Base-by-base conservation (phyloP, 441 rosid species). In the Bruguiera hainesii region DNA sequence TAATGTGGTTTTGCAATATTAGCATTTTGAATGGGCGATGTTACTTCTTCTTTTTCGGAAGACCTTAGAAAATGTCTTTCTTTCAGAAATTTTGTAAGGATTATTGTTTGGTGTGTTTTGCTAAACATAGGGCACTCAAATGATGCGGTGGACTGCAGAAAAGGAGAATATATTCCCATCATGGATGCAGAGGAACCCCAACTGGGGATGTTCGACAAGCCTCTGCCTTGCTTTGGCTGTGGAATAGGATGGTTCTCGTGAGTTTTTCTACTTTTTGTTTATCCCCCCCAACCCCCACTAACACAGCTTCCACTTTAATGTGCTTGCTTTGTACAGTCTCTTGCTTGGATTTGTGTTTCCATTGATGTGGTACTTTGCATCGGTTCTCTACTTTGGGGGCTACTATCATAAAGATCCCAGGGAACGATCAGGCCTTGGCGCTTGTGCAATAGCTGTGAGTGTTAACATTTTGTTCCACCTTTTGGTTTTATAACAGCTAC, bases 241-340 rank as follows among this genome's bases (percentile, higher is more conserved):
- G 91, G 97, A 80, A 82, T 90, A 35, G 95, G 98, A 75, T 93
- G 98, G 98, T 85, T 83, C 69, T 89, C 78, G 96, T 94, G 78
- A 80, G 96, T 80, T 68, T 52, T 42, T 20, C 42, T 28, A 23
- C 8, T 9, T 21, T 23, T 20, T 11, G 9, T 33, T 33, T 7
- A 6, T 33, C 10, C 0, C 11, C 20, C n/a, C 71, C 63, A 26
- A 21, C 42, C 7, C 63, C 3, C 59, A 7, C 20, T 21, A 7
- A n/a, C 13, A 8, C 20, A 13, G 51, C 60, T 65, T 25, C 51
- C 56, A 51, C 49, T 15, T 19, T 42, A 46, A 59, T 70, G 28
- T 76, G 15, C 65, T 39, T 51, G 39, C 73, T 68, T 72, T 53
- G n/a, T 62, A 61, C 75, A 89, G 97, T 69, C 69, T 94, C 72